Conservation (phyloP, 2,329 filamentous ascomycete species). For the Chrysoporthe austroafricana region DNA sequence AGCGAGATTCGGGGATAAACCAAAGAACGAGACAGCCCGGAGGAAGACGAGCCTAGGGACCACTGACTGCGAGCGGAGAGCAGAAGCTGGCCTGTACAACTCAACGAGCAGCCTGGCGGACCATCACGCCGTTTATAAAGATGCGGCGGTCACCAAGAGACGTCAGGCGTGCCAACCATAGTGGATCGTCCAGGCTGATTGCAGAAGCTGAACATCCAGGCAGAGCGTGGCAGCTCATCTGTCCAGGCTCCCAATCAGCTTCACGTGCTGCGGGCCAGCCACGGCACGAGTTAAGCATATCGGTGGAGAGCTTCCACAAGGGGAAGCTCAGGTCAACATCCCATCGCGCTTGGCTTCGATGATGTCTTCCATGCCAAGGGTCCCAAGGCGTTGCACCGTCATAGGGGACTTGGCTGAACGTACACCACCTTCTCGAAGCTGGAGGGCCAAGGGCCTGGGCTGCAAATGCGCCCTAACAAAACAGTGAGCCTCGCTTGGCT, state of each 20-base stretch:
- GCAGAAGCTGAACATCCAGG: conserved; percentile 13
- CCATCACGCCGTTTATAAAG: conserved; percentile 11
- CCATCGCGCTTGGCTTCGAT: neutral
- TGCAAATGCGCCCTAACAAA: neutral
- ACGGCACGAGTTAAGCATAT: neutral
- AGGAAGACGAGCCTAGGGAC: conserved; percentile 2
- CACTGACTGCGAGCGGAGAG: conserved; percentile 16
- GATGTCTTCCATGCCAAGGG: conserved; percentile 1
- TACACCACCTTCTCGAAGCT: conserved; percentile 16
- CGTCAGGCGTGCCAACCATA: neutral
- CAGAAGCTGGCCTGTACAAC: conserved; percentile 18
- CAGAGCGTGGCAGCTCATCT: neutral
- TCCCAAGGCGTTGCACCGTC: neutral
- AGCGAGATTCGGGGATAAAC: neutral
- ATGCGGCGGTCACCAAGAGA: neutral
- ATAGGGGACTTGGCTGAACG: neutral
- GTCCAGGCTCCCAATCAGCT: conserved; percentile 13
- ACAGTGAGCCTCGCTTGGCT: neutral
- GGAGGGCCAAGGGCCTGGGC: neutral
- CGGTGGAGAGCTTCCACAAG: conserved; percentile 1
- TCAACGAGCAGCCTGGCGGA: neutral
- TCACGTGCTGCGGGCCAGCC: too few species aligned
- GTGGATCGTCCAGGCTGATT: neutral
- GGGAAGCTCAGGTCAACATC: conserved; percentile 8
- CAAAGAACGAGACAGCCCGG: neutral